phyloP scores from a whole-genome alignment of 805 yeast genomes.

The Candida maris region DNA sequence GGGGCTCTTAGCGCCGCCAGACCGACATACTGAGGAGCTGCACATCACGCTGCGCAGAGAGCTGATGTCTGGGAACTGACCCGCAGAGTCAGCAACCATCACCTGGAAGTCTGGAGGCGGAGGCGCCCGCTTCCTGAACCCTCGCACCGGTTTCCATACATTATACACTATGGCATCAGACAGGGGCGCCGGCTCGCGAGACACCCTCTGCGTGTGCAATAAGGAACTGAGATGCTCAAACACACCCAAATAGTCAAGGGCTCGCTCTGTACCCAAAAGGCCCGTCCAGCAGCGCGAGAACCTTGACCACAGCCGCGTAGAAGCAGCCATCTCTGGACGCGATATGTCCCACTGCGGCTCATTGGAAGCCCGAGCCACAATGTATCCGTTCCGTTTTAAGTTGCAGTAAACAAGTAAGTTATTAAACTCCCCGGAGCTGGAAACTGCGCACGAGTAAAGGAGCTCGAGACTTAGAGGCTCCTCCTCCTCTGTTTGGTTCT shows the following conservation, averaged over 20 bases:
- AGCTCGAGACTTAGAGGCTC: conserved; percentile 57
- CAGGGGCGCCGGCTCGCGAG: conserved; percentile 9
- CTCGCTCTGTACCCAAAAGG: conserved; percentile 1
- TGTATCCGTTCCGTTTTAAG: conserved; percentile 74
- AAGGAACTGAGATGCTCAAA: conserved; percentile 16
- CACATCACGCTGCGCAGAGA: conserved; percentile 39
- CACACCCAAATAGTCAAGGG: conserved; percentile 6
- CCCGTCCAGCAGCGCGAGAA: conserved; percentile 10
- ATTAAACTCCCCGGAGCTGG: conserved; percentile 38
- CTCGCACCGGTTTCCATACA: conserved; percentile 81
- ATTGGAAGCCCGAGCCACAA: conserved; percentile 39
- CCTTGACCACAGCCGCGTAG: conserved; percentile 4
- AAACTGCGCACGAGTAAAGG: conserved; percentile 52
- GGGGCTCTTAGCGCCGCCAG: conserved; percentile 35
- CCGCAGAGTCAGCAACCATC: conserved; percentile 48
- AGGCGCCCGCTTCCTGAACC: conserved; percentile 67
- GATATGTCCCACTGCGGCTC: not conserved
- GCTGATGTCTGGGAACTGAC: conserved; percentile 43
- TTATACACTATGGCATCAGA: conserved; percentile 45
- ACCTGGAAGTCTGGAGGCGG: conserved; percentile 74
- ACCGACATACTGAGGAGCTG: conserved; percentile 15
- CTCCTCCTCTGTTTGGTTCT: conserved; percentile 23
- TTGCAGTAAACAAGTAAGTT: conserved; percentile 66
- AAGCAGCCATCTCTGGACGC: not conserved
- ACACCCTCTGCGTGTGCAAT: conserved; percentile 1